Evolutionary conservation across 2,329 filamentous ascomycete genomes (phyloP), one percentile per base, ranked within the genome.

Genomic region (Pseudogymnoascus sp.): DNA sequence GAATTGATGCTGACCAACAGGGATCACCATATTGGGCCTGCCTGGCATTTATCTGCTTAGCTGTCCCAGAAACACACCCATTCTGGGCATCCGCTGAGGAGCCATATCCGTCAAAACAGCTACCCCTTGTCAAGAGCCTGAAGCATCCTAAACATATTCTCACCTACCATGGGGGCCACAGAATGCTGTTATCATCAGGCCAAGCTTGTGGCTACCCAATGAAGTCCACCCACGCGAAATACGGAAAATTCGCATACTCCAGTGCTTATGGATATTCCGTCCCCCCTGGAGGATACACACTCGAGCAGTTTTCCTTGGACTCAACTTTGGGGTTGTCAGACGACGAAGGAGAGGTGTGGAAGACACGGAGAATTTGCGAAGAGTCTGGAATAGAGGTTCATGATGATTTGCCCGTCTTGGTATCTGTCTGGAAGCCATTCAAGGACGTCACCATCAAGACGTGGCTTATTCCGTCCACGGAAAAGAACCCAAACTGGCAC

Each of bases 161-260:
- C 72, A 82, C 86, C 67, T 83, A 85, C 65, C 80, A 85, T 15
- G 88, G 87, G n/a, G 87, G 86, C 0, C 89, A 92, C 72, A 87
- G 85, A 52, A 89, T 92, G 79, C 79, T 92, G 25, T 80, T 92
- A 6, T 87, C 84, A 3, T 89, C 86, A 0, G 89, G 89, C 1
- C 89, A 93, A 72, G 87, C 86, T n/a, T 92, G 89, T 73, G 87
- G 88, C 72, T 92, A 92, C 71, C 87, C 89, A 0, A 87, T 92
- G 78, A 89, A 89, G 73, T 88, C 87, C 61, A 90, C 88, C 0
- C 88, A 92, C 72, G 87, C 89, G 64, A 92, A 92, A 70, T 92
- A 92, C 72, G 89, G 89, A 55, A 82, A 84, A 64, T 92, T 92
- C 70, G 88, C 88, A 5, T 92, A 92, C 74, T 88, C 85, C 69